Base-by-base conservation (phyloP, 345 rosid genomes). In the Eucalyptus microcorys region DNA sequence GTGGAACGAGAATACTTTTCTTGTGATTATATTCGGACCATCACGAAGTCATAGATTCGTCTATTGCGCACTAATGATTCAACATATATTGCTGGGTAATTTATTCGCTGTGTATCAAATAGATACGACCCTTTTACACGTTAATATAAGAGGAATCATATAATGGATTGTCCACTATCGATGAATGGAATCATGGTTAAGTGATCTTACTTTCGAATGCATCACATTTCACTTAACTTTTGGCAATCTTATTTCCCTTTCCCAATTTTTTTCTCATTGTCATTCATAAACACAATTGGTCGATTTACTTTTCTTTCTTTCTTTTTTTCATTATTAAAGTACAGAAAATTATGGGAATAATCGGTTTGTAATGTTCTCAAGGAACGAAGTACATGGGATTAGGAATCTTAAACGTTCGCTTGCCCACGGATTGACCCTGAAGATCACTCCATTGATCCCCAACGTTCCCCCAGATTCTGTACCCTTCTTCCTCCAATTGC, bases 391-490 rank as follows among this genome's bases (percentile, higher is more conserved):
- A 89, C 87, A 89, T 87, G 52, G 91, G 91, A 61, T 89, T 89
- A 30, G 91, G 91, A 45, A 89, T 85, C 91, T 89, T 89, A 81
- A 89, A 89, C 0, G 91, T 89, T 49, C 91, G 88, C 9, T 85
- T 66, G 89, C 89, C 89, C 30, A 53, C 24, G 42, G 66, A 89
- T 17, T 89, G 87, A 48, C 91, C 91, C 30, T 89, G 89, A 48
- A 89, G 87, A 16, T 89, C 91, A n/a, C 91, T 89, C 89, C 91
- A 89, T 30, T 87, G 91, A 40, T 89, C 91, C 27, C 91, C 91
- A 21, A 89, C 52, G 48, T 89, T 89, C 43, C 91, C 91, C 91
- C 91, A 84, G 22, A 89, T 87, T n/a, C 87, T 84, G 87, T 87
- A 89, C 9, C 91, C 91, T 84, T 89, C 66, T 34, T 57, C 87